Conservation (phyloP, 805 yeast genomes). For the Wickerhamiella brachini region DNA sequence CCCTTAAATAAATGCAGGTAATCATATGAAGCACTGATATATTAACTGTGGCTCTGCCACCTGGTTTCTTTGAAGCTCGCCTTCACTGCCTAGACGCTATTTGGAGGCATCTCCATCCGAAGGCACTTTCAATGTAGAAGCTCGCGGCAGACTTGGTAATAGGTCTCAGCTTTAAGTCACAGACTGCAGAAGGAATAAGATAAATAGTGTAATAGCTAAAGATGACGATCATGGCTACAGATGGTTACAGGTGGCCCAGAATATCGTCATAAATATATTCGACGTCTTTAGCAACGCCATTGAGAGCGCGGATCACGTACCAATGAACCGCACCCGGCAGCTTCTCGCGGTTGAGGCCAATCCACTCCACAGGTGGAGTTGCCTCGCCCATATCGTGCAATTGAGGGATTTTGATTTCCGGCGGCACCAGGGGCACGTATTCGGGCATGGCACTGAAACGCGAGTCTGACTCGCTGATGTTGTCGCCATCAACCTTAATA, state of each 20-base stretch:
- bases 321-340: slow-evolving; percentile 84
- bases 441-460: neutral
- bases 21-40: neutral
- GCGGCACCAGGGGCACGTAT: slow-evolving; percentile 47
- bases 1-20: slow-evolving; percentile 16
- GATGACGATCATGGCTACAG: too few relatives aligned
- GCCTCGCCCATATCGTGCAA: slow-evolving; percentile 88
- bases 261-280: slow-evolving; percentile 21
- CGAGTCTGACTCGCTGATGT: neutral
- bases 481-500: neutral
- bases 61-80: too few relatives aligned
- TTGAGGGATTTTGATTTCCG: slow-evolving; percentile 79
- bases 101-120: too few relatives aligned
- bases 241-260: slow-evolving; percentile 7
- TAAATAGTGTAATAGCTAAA: slow-evolving; percentile 1
- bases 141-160: too few relatives aligned
- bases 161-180: too few relatives aligned
- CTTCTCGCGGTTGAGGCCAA: slow-evolving; percentile 77
- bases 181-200: neutral
- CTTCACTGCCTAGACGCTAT: too few relatives aligned
- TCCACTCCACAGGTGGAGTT: slow-evolving; percentile 97
- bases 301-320: slow-evolving; percentile 56
- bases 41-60: too few relatives aligned
- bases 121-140: too few relatives aligned
- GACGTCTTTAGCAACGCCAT: slow-evolving; percentile 57